Conservation (phyloP, 1,284 basidiomycete genomes). For the Athelia psychrophila region DNA sequence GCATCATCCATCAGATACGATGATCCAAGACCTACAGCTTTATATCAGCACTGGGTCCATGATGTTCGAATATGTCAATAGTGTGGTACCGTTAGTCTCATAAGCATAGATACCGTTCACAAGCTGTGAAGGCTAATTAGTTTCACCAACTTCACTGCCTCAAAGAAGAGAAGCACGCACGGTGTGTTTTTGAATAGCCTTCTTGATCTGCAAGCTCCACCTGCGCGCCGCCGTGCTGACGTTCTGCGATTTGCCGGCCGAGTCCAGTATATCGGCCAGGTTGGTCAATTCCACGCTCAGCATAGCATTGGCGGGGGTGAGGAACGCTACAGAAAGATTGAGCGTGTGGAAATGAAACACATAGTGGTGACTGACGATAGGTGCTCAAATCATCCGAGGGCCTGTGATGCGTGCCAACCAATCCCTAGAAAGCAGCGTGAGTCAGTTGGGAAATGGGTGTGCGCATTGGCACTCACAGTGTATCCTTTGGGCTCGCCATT, state of each 20-base stretch:
- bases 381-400: conserved; percentile 73
- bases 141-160: conserved; percentile 3
- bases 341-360: neutral
- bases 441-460: neutral
- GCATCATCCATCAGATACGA: conserved; percentile 80
- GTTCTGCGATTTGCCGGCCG: conserved; percentile 41
- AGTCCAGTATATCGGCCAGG: conserved; percentile 58
- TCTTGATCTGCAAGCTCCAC: conserved; percentile 57
- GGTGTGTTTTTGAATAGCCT: conserved; percentile 64
- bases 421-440: conserved; percentile 16
- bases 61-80: conserved; percentile 3
- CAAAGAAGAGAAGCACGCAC: conserved; percentile 28
- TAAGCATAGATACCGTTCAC: conserved; percentile 71
- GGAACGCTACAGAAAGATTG: conserved; percentile 46
- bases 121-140: conserved; percentile 33
- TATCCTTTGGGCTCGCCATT: conserved; percentile 69
- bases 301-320: conserved; percentile 79
- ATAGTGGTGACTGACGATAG: conserved; percentile 46
- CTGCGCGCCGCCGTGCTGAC: conserved; percentile 52
- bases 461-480: conserved; percentile 36
- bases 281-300: conserved; percentile 67
- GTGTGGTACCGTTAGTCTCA: conserved; percentile 64
- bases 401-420: conserved; percentile 73
- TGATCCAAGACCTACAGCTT: conserved; percentile 51
- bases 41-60: neutral